phyloP scores from a whole-genome alignment of 164 flowering plant genomes.

The Chloranthus sessilifolius region DNA sequence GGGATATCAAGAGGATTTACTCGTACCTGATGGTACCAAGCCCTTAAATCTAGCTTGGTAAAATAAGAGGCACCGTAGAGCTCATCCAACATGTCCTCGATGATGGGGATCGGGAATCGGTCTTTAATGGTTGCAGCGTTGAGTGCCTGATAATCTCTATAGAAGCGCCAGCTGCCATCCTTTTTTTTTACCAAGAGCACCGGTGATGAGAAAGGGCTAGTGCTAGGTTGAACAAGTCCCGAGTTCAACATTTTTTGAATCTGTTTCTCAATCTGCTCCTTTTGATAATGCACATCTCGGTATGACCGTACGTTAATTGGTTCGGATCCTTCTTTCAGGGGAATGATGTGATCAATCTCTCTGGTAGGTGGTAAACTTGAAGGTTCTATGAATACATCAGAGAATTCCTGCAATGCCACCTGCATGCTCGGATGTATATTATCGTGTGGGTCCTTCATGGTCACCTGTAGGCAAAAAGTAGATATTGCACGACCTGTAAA shows the following conservation, averaged over 20 bases:
- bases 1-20: neutral
- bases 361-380: neutral
- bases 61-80: neutral
- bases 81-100: conserved; percentile 4
- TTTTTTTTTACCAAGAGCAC: neutral
- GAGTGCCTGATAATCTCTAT: neutral
- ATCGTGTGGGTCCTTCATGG: no score
- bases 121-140: neutral
- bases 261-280: neutral
- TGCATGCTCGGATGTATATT: neutral
- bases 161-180: neutral
- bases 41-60: neutral
- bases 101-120: neutral
- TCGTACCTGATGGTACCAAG: neutral
- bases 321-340: neutral
- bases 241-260: no score
- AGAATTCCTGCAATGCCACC: neutral
- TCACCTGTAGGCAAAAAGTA: no score
- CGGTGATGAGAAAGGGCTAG: neutral
- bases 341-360: neutral
- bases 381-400: neutral
- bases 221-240: neutral
- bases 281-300: neutral
- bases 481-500: no score
- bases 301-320: neutral